Evolutionary conservation across 208 protist genomes (phyloP).

Genomic region (Crithidia acanthocephali): DNA sequence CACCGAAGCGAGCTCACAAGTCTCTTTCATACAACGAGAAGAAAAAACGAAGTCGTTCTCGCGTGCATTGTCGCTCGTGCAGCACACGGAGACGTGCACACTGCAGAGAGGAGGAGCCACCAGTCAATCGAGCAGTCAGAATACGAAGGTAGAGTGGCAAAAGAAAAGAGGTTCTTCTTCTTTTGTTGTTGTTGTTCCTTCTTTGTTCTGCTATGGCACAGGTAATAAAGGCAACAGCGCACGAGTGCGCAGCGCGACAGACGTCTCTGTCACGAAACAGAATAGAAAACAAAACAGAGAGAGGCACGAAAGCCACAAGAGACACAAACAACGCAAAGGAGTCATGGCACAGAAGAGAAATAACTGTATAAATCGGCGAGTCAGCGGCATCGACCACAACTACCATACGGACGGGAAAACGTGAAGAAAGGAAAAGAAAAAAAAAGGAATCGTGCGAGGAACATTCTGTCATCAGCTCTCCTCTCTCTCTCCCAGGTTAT

Average conservation of each 20-base stretch:
- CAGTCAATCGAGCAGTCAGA: too few relatives aligned
- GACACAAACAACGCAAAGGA: not conserved
- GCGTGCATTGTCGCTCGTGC: too few relatives aligned
- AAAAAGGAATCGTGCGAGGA: not conserved
- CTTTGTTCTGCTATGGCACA: not conserved
- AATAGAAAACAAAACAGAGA: conserved; percentile 1
- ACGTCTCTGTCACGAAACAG: not conserved
- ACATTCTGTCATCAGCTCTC: not conserved
- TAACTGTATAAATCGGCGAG: not conserved
- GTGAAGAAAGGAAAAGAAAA: conserved; percentile 6
- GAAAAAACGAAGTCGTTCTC: too few relatives aligned
- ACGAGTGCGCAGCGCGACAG: not conserved
- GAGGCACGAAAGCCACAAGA: too few relatives aligned
- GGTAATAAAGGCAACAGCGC: conserved; percentile 4
- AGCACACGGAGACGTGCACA: too few relatives aligned
- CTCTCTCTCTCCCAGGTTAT: not conserved
- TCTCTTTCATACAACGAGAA: too few relatives aligned
- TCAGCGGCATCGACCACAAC: too few relatives aligned
- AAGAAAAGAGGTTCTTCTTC: not conserved
- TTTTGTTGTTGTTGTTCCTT: not conserved
- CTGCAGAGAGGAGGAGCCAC: too few relatives aligned
- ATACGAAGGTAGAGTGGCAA: too few relatives aligned
- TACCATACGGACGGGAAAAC: not conserved
- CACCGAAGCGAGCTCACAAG: too few relatives aligned
- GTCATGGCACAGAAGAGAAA: not conserved